phyloP scores from a whole-genome alignment of 2,329 filamentous ascomycete species.

The Trichoderma citrinoviride region DNA sequence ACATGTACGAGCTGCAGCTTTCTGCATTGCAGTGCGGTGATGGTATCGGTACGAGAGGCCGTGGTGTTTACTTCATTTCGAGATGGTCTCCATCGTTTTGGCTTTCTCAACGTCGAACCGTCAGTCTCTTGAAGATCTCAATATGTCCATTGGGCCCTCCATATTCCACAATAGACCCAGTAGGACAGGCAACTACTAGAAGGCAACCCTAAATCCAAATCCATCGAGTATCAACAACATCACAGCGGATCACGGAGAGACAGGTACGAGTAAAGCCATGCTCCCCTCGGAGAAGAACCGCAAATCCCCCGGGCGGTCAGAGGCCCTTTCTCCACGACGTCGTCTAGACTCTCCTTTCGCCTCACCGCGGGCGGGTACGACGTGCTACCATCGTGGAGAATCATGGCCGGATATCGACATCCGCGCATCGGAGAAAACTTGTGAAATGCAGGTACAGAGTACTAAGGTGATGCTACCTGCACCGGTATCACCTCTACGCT shows the following conservation, averaged over 20 bases:
- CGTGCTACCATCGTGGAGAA: conserved; percentile 12
- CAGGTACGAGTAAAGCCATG: no score
- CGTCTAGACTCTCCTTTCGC: conserved; percentile 5
- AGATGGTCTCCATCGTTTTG: background rate
- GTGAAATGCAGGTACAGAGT: conserved; percentile 13
- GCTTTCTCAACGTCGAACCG: background rate
- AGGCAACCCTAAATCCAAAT: background rate
- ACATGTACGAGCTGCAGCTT: background rate
- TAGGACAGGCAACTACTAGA: background rate
- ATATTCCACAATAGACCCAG: background rate
- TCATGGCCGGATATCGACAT: conserved; percentile 15
- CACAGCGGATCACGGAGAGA: no score
- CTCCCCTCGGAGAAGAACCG: background rate
- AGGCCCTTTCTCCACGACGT: conserved; percentile 2
- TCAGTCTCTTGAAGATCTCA: background rate
- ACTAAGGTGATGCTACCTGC: background rate
- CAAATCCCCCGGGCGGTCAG: conserved; percentile 11
- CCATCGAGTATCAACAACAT: background rate
- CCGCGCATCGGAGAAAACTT: conserved; percentile 20
- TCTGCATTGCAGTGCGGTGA: background rate
- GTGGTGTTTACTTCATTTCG: background rate
- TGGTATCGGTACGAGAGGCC: background rate
- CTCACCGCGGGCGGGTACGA: conserved; percentile 7
- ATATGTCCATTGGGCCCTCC: background rate
- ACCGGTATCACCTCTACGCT: conserved; percentile 4